Evolutionary conservation across 192 early-diverging fungal genomes (phyloP), one percentile per base, ranked within the genome.

Genomic region (Coemansia sp.): DNA sequence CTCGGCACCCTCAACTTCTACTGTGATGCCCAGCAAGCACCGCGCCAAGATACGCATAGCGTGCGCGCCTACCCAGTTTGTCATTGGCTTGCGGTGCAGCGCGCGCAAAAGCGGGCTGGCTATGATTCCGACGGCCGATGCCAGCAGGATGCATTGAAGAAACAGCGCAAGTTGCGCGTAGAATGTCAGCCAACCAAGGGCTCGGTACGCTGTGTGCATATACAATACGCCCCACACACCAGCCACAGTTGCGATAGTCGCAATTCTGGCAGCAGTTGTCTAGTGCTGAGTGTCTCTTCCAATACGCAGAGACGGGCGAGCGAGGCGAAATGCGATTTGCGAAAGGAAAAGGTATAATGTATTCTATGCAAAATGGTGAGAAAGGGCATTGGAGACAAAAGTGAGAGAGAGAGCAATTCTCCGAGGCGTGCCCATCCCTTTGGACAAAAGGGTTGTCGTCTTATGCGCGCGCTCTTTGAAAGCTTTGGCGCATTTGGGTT

Each of bases 61-160:
- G 19, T 85, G 77, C 3, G 88, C 88, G 0, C 89, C 88, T 1
- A 84, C 64, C 69, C 74, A 90, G 70, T 94, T 92, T 65, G 85
- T 86, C 15, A 60, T 42, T 4, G 73, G 43, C 38, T 38, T 63
- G 39, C 79, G 73, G 25, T 65, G 73, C 59, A 76, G 51, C 1
- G 65, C 24, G 22, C 62, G 70, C 56, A 73, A 45, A 15, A 82
- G 63, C 41, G 73, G 79, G 38, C 57, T 62, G 10, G 70, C 63
- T 25, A 60, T 37, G 25, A 76, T 65, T 39, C 79, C 79, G 24
- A 51, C 73, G 22, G 51, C 60, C 39, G 79, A 72, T 9, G 79
- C 68, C 35, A 67, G 35, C 17, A 71, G 35, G 2, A 82, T 58
- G 58, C 72, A 82, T 31, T 65, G 70, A 15, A 70, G 51, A 43